Conservation (phyloP, 2,329 filamentous ascomycete species). For the Xylaria arbuscula region DNA sequence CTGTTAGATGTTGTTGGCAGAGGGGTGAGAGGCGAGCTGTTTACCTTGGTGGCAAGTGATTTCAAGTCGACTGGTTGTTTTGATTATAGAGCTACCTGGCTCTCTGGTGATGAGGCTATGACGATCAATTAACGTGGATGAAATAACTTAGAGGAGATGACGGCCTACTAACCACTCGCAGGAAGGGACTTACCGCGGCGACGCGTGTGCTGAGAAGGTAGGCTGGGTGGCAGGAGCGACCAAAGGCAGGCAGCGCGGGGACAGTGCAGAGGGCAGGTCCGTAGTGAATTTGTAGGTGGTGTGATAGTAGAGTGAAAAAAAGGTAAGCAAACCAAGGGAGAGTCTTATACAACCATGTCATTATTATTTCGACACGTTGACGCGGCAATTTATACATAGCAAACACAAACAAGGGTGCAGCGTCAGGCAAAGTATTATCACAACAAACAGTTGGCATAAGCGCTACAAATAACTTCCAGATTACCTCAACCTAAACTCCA, state of each 20-base stretch:
- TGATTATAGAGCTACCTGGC: not conserved
- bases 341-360: not conserved
- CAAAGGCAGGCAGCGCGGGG: not conserved
- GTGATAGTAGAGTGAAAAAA: not conserved
- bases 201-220: not conserved
- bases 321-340: not conserved
- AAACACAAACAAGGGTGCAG: not conserved
- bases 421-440: not conserved
- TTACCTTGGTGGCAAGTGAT: not conserved
- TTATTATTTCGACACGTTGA: not conserved
- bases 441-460: not conserved
- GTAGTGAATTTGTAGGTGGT: not conserved
- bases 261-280: not conserved
- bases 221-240: not conserved
- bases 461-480: not conserved
- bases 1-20: not conserved
- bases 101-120: not conserved
- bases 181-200: not conserved
- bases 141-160: too few relatives aligned
- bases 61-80: not conserved
- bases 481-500: conserved; percentile 32
- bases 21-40: too few relatives aligned
- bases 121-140: not conserved
- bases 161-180: not conserved
- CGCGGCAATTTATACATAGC: not conserved